A percentile compares a stretch with the other conserved stretches of the same genome.
Evolutionary conservation across 1,284 basidiomycete genomes (phyloP).

Genomic region (Ustilago lituana): DNA sequence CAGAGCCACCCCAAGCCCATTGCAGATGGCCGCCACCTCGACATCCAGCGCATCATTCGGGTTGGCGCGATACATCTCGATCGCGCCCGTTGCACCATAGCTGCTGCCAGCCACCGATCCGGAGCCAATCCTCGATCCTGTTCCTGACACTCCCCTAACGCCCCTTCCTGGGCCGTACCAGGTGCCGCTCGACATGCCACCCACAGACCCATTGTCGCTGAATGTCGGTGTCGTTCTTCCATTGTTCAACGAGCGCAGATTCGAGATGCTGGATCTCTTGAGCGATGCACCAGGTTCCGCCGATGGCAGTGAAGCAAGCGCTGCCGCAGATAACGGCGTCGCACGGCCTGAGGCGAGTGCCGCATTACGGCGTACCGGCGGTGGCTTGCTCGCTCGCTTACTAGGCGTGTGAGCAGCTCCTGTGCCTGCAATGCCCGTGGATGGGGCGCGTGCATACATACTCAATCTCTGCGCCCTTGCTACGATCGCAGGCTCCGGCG

Average conservation of each 20-base stretch:
- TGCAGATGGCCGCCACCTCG: conserved; percentile 79
- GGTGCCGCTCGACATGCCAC: conserved; percentile 41
- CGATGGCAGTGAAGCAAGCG: conserved; percentile 54
- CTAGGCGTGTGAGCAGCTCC: conserved; percentile 11
- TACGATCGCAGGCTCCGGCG: conserved; percentile 59
- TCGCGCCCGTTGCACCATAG: conserved; percentile 35
- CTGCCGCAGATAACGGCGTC: conserved; percentile 59
- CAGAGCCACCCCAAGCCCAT: conserved; percentile 77
- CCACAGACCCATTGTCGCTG: conserved; percentile 49
- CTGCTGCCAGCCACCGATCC: conserved; percentile 39
- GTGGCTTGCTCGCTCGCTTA: conserved; percentile 57
- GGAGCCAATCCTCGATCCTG: conserved; percentile 21
- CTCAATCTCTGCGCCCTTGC: conserved; percentile 55
- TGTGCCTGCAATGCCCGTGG: conserved; percentile 29
- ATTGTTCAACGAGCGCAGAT: conserved; percentile 41
- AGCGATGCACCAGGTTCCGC: conserved; percentile 41
- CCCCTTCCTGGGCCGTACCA: conserved; percentile 36
- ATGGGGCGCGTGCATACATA: conserved; percentile 52
- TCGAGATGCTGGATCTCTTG: conserved; percentile 48
- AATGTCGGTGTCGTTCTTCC: conserved; percentile 53
- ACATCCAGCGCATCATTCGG: conserved; percentile 80
- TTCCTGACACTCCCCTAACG: conserved; percentile 23
- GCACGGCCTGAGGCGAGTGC: conserved; percentile 41
- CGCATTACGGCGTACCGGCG: conserved; percentile 39
- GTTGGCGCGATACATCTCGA: conserved; percentile 76